Base-by-base conservation (phyloP, 2,329 filamentous ascomycete genomes). In the Fusarium transvaalense region DNA sequence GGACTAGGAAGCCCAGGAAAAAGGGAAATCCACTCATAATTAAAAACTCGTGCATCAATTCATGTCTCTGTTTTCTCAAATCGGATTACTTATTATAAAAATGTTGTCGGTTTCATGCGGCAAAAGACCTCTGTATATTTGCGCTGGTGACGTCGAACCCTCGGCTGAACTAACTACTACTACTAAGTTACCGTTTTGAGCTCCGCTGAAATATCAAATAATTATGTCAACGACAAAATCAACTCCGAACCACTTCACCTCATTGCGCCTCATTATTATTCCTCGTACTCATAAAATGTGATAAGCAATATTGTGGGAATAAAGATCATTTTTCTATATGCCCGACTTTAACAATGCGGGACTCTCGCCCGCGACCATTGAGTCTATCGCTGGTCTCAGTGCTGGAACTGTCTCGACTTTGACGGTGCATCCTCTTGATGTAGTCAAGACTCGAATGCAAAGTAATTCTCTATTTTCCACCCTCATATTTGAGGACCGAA, bases 361-460 rank as follows among this genome's bases (percentile, higher is more conserved):
- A 80, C 83, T 91, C 77, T 91, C 91, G 76, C 89, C 92, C 80
- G 93, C 92, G 74, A 80, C 92, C 76, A 88, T 97, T 80, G 96
- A 98, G 86, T 91, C 91, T 76, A 85, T 94, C 78, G 93, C 96
- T 65, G 96, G 96, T 73, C 91, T 99, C 79, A 92, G 91, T 69
- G 96, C 96, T 62, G 96, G 96, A 65, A 86, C 93, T 58, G 86
- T 94, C 72, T 92, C 94, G 54, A 98, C 96, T 25, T 85, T 98
- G 48, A 90, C 89, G 58, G 91, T 96, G 53, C 95, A 98, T 78
- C 96, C 96, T 32, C 88, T 99, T 63, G 96, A 99, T 81, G 90
- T 99, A 68, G 90, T 98, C 78, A 99, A 99, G 85, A 98, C 95
- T 64, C 91, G 96, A 68, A 89, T 99, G 77, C 96, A 99, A 82